A percentile compares a stretch with the other conserved stretches of the same genome.
phyloP scores from a whole-genome alignment of 768 basidiomycete genomes.

The Strobilomyces dryophilus region DNA sequence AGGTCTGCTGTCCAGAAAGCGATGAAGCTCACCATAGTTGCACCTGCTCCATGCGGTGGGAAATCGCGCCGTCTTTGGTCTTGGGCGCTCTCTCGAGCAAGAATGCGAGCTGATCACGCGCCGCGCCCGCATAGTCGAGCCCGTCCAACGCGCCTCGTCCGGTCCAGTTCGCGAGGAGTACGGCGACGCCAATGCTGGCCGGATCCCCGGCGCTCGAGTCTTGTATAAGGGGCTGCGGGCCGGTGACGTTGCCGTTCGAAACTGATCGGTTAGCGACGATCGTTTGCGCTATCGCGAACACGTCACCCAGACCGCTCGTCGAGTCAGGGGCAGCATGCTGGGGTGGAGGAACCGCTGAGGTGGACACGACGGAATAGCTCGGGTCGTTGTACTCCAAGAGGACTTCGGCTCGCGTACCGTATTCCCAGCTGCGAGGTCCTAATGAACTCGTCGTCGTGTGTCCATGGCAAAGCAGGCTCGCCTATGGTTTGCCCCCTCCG shows the following conservation, averaged over 20 bases:
- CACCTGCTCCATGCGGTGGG: constrained; percentile 63
- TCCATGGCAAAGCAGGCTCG: constrained; percentile 6
- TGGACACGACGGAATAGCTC: constrained; percentile 42
- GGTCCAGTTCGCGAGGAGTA: constrained; percentile 61
- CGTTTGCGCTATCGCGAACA: constrained; percentile 50
- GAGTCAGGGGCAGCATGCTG: constrained; percentile 12
- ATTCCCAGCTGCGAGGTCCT: constrained; percentile 46
- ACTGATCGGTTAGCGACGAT: constrained; percentile 46
- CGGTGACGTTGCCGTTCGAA: constrained; percentile 40
- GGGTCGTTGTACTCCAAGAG: constrained; percentile 47
- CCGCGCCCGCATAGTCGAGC: constrained; percentile 59
- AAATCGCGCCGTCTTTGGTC: constrained; percentile 75
- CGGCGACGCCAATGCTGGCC: constrained; percentile 68
- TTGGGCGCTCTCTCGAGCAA: constrained; percentile 53
- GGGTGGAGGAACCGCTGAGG: constrained; percentile 26
- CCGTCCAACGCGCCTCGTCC: constrained; percentile 32
- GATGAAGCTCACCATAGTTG: constrained; percentile 57
- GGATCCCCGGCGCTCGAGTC: constrained; percentile 74
- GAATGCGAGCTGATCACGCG: constrained; percentile 61
- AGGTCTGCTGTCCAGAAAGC: not conserved
- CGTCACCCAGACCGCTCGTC: constrained; percentile 41
- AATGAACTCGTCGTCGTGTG: not conserved
- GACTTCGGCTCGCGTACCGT: constrained; percentile 48
- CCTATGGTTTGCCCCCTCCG: constrained; percentile 42
- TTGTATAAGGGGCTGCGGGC: constrained; percentile 54